These are phyloP conservation scores for Xylaria grammica DNA, from an alignment of 495 filamentous ascomycete species.

Conservation along the genomic window DNA sequence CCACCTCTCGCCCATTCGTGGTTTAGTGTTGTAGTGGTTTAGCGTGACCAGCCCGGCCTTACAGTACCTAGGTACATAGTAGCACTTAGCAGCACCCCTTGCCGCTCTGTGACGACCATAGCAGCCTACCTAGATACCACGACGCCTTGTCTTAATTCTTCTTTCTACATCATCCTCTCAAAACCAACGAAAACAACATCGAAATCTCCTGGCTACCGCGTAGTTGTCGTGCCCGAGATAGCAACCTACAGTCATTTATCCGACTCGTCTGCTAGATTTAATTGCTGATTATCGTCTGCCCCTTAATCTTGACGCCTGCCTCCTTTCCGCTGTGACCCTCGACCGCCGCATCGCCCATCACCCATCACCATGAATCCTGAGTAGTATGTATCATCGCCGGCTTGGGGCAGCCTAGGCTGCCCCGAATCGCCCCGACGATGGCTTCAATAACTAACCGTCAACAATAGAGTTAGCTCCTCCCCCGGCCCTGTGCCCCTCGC, in stretches of 20 bases:
- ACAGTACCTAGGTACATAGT: too few relatives aligned
- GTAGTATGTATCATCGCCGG: conserved; percentile 69
- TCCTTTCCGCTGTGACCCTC: conserved; percentile 21
- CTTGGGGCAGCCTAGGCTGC: conserved; percentile 23
- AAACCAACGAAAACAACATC: conserved; percentile 22
- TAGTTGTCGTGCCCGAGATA: conserved; percentile 15
- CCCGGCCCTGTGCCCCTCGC: conserved; percentile 17
- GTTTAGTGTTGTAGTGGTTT: conserved; percentile 16
- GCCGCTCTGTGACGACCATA: conserved; percentile 14
- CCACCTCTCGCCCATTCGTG: conserved; percentile 15
- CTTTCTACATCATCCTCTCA: conserved; percentile 38
- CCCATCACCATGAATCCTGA: conserved; percentile 86
- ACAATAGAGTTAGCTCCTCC: conserved; percentile 36
- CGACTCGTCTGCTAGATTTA: conserved; percentile 11
- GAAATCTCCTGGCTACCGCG: conserved; percentile 17
- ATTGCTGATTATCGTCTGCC: conserved; percentile 10
- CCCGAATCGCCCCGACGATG: conserved; percentile 20
- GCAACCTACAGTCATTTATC: conserved; percentile 16
- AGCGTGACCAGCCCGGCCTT: conserved; percentile 14
- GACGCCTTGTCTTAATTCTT: conserved; percentile 43
- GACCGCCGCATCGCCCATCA: conserved; percentile 46
- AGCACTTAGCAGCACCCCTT: conserved; percentile 14
- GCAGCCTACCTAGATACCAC: conserved; percentile 28
- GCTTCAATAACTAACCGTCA: conserved; percentile 24
- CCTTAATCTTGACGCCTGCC: conserved; percentile 23